These are phyloP conservation scores for Ustulina deusta DNA, from an alignment of 2,329 filamentous ascomycete species.

Conservation along the genomic window DNA sequence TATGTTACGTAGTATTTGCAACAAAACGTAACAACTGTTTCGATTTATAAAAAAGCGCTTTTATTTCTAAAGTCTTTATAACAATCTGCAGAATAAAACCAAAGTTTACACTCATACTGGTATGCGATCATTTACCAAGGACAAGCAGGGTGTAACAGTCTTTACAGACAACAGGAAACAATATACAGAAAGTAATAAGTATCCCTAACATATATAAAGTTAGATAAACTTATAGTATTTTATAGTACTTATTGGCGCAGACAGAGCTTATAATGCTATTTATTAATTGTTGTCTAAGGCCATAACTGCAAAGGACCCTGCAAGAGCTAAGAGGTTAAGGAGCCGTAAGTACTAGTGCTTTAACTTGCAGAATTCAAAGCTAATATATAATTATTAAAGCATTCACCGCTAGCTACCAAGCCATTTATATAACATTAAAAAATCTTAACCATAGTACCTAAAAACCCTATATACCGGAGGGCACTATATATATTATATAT, in stretches of 20 bases:
- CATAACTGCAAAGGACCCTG: conserved; percentile 19
- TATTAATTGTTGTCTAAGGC: conserved; percentile 29
- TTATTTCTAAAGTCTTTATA: conserved; percentile 31
- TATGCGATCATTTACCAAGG: conserved; percentile 34
- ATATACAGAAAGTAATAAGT: conserved; percentile 33
- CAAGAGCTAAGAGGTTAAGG: conserved; percentile 26
- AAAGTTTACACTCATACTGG: conserved; percentile 27
- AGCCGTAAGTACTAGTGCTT: conserved; percentile 15
- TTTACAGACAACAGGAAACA: conserved; percentile 31
- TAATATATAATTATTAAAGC: conserved; percentile 6
- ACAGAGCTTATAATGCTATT: conserved; percentile 39
- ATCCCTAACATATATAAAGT: neutral
- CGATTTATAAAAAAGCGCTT: conserved; percentile 39
- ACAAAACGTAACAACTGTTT: conserved; percentile 25
- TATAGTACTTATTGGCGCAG: conserved; percentile 37
- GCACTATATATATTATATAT: conserved; percentile 33
- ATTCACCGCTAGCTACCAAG: conserved; percentile 36
- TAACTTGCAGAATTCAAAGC: neutral
- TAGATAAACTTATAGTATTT: no score
- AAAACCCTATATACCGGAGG: conserved; percentile 22
- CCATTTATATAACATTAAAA: conserved; percentile 37
- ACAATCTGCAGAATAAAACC: conserved; percentile 37
- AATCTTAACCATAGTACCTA: conserved; percentile 10
- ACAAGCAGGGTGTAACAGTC: conserved; percentile 32
- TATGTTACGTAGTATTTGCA: conserved; percentile 25